Conservation (phyloP, 441 rosid genomes). For the Sinapis alba region DNA sequence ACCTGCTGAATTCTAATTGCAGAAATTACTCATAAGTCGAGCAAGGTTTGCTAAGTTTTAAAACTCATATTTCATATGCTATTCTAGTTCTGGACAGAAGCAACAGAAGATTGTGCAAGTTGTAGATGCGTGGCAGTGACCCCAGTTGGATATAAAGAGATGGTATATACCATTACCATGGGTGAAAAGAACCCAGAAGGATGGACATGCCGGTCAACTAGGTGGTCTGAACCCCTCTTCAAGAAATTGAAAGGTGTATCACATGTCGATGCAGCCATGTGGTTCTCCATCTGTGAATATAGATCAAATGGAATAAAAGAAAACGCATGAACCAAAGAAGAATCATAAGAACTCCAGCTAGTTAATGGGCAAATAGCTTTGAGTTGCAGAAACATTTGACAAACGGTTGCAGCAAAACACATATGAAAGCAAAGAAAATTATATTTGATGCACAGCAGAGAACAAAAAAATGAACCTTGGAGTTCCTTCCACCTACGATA, state of each 20-base stretch:
- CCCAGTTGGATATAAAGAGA: background rate
- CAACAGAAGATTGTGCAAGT: slow-evolving; percentile 5
- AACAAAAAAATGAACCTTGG: slow-evolving; percentile 25
- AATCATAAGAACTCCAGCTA: slow-evolving; percentile 13
- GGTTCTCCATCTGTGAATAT: slow-evolving; percentile 56
- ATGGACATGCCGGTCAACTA: slow-evolving; percentile 48
- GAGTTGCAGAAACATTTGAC: slow-evolving; percentile 11
- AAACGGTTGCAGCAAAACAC: slow-evolving; percentile 19
- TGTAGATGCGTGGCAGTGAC: background rate
- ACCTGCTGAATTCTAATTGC: background rate
- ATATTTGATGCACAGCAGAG: slow-evolving; percentile 3
- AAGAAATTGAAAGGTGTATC: slow-evolving; percentile 54
- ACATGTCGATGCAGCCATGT: slow-evolving; percentile 42
- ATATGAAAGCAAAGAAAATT: slow-evolving; percentile 4
- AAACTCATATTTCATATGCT: background rate
- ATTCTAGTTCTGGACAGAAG: background rate
- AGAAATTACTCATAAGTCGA: background rate
- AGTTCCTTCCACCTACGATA: slow-evolving; percentile 39
- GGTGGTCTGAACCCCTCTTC: slow-evolving; percentile 56
- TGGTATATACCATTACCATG: slow-evolving; percentile 68
- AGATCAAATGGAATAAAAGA: slow-evolving; percentile 13
- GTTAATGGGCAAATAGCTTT: slow-evolving; percentile 6
- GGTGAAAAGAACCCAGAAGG: slow-evolving; percentile 50
- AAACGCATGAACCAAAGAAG: slow-evolving; percentile 12
- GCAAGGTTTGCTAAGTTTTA: background rate